phyloP scores from a whole-genome alignment of 306 rosid genomes.

The Purshia tridentata region DNA sequence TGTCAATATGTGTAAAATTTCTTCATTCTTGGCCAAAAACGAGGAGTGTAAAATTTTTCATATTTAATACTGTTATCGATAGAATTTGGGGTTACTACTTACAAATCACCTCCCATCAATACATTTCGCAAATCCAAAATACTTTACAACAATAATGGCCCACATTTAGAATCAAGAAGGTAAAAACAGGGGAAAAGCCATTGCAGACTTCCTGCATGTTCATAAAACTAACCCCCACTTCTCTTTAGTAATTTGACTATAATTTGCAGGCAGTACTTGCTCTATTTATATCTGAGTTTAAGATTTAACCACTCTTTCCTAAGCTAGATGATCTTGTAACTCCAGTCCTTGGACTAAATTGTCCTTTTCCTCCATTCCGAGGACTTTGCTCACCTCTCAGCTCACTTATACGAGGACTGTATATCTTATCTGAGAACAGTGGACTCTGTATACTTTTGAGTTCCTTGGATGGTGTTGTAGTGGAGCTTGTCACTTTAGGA shows the following conservation, averaged over 20 bases:
- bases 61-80: background rate
- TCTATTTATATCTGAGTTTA: constrained; percentile 17
- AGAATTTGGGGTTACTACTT: background rate
- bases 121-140: constrained; percentile 11
- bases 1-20: background rate
- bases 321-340: constrained; percentile 41
- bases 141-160: constrained; percentile 5
- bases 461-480: constrained; percentile 37
- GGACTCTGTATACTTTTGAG: constrained; percentile 33
- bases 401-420: constrained; percentile 42
- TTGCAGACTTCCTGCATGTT: constrained; percentile 18
- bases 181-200: background rate
- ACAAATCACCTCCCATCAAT: background rate
- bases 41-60: background rate
- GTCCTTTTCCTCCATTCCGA: constrained; percentile 34
- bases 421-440: constrained; percentile 33
- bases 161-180: background rate
- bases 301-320: constrained; percentile 35
- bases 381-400: constrained; percentile 43
- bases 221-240: background rate
- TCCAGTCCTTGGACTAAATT: constrained; percentile 40
- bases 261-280: constrained; percentile 12
- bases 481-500: constrained; percentile 41
- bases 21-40: background rate
- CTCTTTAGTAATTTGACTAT: background rate